A percentile compares a stretch with the other conserved stretches of the same genome.
These are phyloP conservation scores for Termitomyces titanicus DNA, from an alignment of 768 basidiomycete genomes.

Conservation along the genomic window DNA sequence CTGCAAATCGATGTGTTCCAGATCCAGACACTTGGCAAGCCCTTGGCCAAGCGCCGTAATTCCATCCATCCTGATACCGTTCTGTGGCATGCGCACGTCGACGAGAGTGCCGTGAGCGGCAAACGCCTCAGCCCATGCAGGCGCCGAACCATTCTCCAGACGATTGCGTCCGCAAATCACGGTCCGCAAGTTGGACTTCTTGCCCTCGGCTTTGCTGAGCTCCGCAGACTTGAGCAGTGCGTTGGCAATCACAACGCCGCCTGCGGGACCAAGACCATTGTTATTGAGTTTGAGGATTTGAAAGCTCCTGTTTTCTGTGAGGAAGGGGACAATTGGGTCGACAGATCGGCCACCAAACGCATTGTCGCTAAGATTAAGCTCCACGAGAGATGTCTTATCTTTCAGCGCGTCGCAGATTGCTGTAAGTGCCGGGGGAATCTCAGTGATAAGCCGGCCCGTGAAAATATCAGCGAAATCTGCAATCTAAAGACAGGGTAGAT, in stretches of 20 bases:
- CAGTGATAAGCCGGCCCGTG: conserved; percentile 91
- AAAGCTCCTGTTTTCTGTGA: conserved; percentile 78
- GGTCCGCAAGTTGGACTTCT: conserved; percentile 66
- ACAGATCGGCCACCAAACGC: conserved; percentile 96
- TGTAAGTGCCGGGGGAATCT: conserved; percentile 88
- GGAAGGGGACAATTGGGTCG: conserved; percentile 89
- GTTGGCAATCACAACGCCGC: conserved; percentile 80
- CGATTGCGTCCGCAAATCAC: conserved; percentile 95
- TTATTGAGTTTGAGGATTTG: conserved; percentile 90
- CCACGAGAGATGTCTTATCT: conserved; percentile 74
- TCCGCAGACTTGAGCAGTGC: conserved; percentile 78
- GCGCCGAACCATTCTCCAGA: conserved; percentile 87
- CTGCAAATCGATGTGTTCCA: conserved; percentile 85
- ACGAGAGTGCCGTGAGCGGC: conserved; percentile 75
- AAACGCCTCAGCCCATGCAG: conserved; percentile 85
- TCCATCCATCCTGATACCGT: conserved; percentile 93
- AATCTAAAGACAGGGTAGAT: conserved; percentile 44
- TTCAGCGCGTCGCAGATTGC: conserved; percentile 87
- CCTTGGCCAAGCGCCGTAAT: conserved; percentile 77
- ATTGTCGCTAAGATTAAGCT: conserved; percentile 92
- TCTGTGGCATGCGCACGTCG: conserved; percentile 95
- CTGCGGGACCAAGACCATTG: conserved; percentile 92
- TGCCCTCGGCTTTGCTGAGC: conserved; percentile 61
- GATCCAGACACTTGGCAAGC: conserved; percentile 56
- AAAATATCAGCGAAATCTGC: conserved; percentile 98